Base-by-base conservation (phyloP, 2,329 filamentous ascomycete species). In the Rhytidhysteron rufulum region DNA sequence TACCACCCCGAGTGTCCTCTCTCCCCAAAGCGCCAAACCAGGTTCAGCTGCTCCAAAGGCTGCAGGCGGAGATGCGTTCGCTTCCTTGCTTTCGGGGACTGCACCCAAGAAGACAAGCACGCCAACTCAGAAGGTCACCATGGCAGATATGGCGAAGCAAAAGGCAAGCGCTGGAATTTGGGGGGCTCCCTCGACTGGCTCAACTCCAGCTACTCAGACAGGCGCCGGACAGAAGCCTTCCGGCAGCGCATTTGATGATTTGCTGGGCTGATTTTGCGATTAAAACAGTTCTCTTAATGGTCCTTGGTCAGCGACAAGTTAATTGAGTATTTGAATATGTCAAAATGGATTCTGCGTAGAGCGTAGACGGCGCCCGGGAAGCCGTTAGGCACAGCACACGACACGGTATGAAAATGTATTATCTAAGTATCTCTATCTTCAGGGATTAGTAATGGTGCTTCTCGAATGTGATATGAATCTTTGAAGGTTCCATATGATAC, bases 81-180 rank as follows among this genome's bases (percentile, higher is more conserved):
- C 89, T 11, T 86, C 83, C 16, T 75, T 98, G 24, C 94, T 94
- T 80, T 83, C 83, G 20, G 88, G 82, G 48, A 77, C 77, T 9
- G 82, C 83, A 34, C 78, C 89, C 49, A 89, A 89, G 73, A 94
- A 93, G 70, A 68, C 77, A 1, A 74, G 68, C 44, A 77, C 82
- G 2, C 73, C 77, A 10, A 73, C 71, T 8, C 71, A 75, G 39
- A 76, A 82, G 43, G 83, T 88, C 37, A 90, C 90, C 40, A 78
- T 98, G 69, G 90, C 89, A 21, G 90, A 95, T 64, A 80, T 98
- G 66, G 91, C 90, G n/a, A 96, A 96, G 74, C 89, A 96, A 69
- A 96, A 97, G 77, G 93, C 89, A 43, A 89, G 83, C 54, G 89
- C 90, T 13, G 89, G 90, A 6, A 88, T 98, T 48, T 98, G 94